phyloP scores from a whole-genome alignment of 208 protist species.

The Trypanosoma boissoni region DNA sequence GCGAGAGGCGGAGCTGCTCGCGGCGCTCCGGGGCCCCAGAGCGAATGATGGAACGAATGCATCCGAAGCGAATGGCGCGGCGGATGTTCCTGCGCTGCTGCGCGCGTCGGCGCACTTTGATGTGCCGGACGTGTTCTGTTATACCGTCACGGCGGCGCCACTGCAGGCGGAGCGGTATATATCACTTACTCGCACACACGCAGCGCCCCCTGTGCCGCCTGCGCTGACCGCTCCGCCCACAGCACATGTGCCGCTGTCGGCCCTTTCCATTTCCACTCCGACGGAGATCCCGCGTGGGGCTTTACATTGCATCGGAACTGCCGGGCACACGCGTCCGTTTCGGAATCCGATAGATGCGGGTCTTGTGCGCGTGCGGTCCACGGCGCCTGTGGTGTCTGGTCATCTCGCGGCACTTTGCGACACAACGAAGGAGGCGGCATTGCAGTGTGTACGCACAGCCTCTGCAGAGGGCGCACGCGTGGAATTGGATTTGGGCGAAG shows the following conservation, averaged over 20 bases:
- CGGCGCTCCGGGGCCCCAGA: neutral
- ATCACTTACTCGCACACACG: neutral
- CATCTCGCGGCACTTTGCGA: slow-evolving; percentile 8
- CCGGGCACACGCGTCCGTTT: slow-evolving; percentile 11
- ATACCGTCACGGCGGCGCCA: slow-evolving; percentile 1
- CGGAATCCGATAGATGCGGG: slow-evolving; percentile 16
- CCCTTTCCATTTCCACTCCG: slow-evolving; percentile 4
- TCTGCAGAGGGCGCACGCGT: slow-evolving; percentile 7
- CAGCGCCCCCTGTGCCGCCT: slow-evolving; percentile 9
- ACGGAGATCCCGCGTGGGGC: slow-evolving; percentile 10
- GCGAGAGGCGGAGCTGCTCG: neutral
- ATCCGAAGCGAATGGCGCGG: neutral
- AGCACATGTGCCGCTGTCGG: slow-evolving; percentile 6
- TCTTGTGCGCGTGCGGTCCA: slow-evolving; percentile 11
- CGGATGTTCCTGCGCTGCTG: neutral
- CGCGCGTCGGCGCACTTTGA: slow-evolving; percentile 13
- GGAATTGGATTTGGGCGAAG: slow-evolving; percentile 24
- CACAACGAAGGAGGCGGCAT: neutral
- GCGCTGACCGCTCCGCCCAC: slow-evolving; percentile 15
- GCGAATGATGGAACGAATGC: neutral
- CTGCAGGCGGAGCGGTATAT: slow-evolving; percentile 14
- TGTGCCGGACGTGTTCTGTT: neutral
- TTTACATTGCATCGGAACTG: slow-evolving; percentile 23
- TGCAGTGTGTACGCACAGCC: slow-evolving; percentile 14
- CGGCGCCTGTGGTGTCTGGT: slow-evolving; percentile 10